A percentile compares a stretch with the other conserved stretches of the same genome.
These are phyloP conservation scores for Aristolochia californica DNA, from an alignment of 164 flowering plant species.

Conservation along the genomic window DNA sequence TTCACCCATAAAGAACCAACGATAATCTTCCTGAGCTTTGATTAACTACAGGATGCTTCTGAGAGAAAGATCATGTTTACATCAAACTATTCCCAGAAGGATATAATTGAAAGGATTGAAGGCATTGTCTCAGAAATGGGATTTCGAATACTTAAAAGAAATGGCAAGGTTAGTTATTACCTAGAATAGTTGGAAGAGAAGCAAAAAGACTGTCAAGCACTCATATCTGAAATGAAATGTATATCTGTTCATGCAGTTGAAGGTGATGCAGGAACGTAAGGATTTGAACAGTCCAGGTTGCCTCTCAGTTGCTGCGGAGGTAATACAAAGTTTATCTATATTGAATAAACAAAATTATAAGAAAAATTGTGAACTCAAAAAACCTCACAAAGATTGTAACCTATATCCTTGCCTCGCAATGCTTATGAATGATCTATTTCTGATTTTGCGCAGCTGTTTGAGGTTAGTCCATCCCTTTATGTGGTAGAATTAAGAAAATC, in stretches of 20 bases:
- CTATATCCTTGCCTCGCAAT: not conserved
- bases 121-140: slow-evolving; percentile 68
- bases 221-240: not conserved
- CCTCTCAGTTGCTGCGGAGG: slow-evolving; percentile 73
- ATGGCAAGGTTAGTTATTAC: slow-evolving; percentile 46
- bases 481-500: slow-evolving; percentile 90
- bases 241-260: slow-evolving; percentile 36
- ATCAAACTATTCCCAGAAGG: slow-evolving; percentile 56
- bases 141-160: slow-evolving; percentile 49
- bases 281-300: slow-evolving; percentile 29
- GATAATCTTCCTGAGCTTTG: not conserved
- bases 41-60: slow-evolving; percentile 52
- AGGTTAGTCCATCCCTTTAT: slow-evolving; percentile 64
- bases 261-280: too few relatives aligned
- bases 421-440: not conserved
- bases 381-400: too few relatives aligned
- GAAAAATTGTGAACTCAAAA: too few relatives aligned
- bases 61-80: slow-evolving; percentile 91
- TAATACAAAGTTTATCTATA: slow-evolving; percentile 7
- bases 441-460: slow-evolving; percentile 51
- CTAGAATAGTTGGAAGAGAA: not conserved
- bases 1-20: not conserved
- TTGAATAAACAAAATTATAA: too few relatives aligned
- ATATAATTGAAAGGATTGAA: slow-evolving; percentile 65
- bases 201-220: not conserved